A percentile compares a stretch with the other conserved stretches of the same genome.
phyloP scores from a whole-genome alignment of 352 stramenopile genomes.

The Pythium scleroteichum region DNA sequence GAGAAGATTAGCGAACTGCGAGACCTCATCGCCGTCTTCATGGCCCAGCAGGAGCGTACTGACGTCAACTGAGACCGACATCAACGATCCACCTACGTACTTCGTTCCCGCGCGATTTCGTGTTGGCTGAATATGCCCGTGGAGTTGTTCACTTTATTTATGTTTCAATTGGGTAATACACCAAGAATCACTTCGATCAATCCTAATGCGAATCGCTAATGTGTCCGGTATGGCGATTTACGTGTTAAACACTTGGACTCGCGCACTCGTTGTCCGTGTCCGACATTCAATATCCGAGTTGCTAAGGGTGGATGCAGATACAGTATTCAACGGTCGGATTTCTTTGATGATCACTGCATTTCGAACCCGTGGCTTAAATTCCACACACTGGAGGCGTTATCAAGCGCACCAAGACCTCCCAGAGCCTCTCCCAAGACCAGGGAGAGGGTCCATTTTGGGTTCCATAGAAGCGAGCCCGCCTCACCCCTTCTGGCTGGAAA shows the following conservation, averaged over 20 bases:
- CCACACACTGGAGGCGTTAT: no score
- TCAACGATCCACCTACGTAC: no score
- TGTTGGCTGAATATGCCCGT: background rate
- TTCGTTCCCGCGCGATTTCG: no score
- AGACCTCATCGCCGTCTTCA: slow-evolving; percentile 41
- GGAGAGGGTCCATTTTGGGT: background rate
- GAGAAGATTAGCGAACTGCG: slow-evolving; percentile 47
- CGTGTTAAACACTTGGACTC: background rate
- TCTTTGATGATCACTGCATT: background rate
- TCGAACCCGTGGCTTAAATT: background rate
- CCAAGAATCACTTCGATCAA: no score
- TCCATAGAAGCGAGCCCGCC: background rate
- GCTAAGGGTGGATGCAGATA: no score
- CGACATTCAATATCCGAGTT: background rate
- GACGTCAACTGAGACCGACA: slow-evolving; percentile 4
- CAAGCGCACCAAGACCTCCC: no score
- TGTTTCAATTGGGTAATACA: no score
- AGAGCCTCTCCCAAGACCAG: no score
- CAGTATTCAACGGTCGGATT: background rate
- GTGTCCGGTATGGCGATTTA: no score
- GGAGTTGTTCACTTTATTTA: slow-evolving; percentile 1
- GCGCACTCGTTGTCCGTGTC: background rate
- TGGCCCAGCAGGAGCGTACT: slow-evolving; percentile 27
- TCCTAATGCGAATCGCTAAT: no score
- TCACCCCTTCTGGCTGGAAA: no score